Evolutionary conservation across 192 early-diverging fungal genomes (phyloP), one percentile per base, ranked within the genome.

Genomic region (Thamnidium elegans): DNA sequence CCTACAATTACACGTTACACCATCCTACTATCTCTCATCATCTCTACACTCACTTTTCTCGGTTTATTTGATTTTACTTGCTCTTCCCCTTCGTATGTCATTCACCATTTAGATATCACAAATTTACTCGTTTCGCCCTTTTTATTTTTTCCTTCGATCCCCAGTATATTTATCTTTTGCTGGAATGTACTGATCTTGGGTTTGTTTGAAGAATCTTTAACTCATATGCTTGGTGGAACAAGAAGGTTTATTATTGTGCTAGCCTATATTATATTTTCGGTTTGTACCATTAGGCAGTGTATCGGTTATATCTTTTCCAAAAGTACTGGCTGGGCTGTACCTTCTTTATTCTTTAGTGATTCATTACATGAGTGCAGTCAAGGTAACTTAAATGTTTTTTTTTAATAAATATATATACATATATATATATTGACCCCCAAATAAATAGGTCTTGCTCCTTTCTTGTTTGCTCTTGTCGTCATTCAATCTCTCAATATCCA

Each of bases 261-360:
- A 9, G 23, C 66, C 31, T 52, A 23, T 3, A 34, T 74, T 5
- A 55, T 70, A 36, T 62, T 76, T 53, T 66, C 55, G 1, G 62
- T 65, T 11, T 63, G 50, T 51, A 55, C 54, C 15, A 15, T 80
- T 11, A 68, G 81, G n/a, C 69, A 76, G 48, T 43, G 62, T 11
- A 39, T 80, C 20, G 81, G 81, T 15, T 76, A 74, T 58, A 11
- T 78, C 51, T 83, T 83, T 60, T 83, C 81, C 32, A 78, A 71
- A 50, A 60, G 71, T 9, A 74, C 72, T 19, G 81, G 81, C 0
- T 83, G 68, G 67, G 69, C 75, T 1, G 46, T 78, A 15, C 81
- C 81, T 32, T 55, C 31, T 0, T 50, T 83, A 48, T 80, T 83
- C 34, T 83, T 83, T 44, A 80, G 76, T 32, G 74, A 83, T 58